Conservation (phyloP, 139 green algal genomes). For the Micractinium conductrix region DNA sequence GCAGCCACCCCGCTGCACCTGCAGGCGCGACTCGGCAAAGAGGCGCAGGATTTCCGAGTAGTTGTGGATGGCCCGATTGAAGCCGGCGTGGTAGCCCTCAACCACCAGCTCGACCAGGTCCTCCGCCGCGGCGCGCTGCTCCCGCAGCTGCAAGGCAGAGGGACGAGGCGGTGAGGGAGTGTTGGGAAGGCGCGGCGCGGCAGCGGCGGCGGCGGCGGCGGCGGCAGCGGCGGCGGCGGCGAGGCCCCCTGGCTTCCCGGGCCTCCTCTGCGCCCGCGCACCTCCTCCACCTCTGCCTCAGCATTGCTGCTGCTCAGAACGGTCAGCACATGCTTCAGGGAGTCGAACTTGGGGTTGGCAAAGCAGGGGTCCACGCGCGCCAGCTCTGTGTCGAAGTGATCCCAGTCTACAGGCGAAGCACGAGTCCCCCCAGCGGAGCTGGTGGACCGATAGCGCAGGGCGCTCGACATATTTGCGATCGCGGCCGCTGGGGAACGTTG, state of each 20-base stretch:
- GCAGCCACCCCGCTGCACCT: conserved; percentile 43
- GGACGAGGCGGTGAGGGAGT: neutral
- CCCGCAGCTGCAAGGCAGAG: conserved; percentile 58
- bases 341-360: conserved; percentile 74
- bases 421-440: no score
- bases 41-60: conserved; percentile 86
- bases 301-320: conserved; percentile 70
- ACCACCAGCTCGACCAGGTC: conserved; percentile 75
- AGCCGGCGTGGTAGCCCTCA: conserved; percentile 78
- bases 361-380: conserved; percentile 47
- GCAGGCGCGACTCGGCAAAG: conserved; percentile 73
- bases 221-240: neutral
- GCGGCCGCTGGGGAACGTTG: no score
- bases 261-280: neutral
- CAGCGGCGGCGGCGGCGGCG: neutral
- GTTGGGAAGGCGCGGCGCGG: neutral
- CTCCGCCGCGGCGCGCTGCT: conserved; percentile 57
- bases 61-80: conserved; percentile 89
- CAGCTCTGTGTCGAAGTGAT: conserved; percentile 67
- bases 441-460: no score
- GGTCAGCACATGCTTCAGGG: conserved; percentile 79
- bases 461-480: no score
- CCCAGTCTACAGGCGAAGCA: conserved; percentile 64
- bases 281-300: conserved; percentile 63
- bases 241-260: neutral